phyloP scores from a whole-genome alignment of 1,139 yeast genomes.

The Zhuliangozyma blackwelliae region DNA sequence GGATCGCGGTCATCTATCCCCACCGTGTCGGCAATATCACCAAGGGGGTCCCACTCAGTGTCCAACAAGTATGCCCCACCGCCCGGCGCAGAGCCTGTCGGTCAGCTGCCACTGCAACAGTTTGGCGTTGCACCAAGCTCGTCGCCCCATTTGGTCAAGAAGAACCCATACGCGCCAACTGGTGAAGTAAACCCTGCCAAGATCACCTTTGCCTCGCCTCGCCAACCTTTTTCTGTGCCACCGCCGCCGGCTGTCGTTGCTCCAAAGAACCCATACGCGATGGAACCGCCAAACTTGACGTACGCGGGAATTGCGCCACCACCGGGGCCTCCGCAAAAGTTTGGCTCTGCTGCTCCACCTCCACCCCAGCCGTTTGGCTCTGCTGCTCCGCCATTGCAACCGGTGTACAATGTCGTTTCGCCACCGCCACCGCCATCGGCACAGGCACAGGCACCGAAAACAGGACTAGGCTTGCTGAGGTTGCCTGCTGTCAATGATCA shows the following conservation, averaged over 20 bases:
- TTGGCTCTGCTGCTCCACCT: constrained; percentile 12
- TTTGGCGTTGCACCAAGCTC: constrained; percentile 11
- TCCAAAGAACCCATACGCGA: constrained; percentile 42
- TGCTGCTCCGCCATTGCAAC: constrained; percentile 7
- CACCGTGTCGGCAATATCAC: constrained; percentile 19
- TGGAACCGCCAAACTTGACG: constrained; percentile 21
- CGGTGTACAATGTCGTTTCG: constrained; percentile 12
- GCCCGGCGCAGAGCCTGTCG: constrained; percentile 14
- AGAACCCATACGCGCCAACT: constrained; percentile 34
- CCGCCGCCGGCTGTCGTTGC: constrained; percentile 11
- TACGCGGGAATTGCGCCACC: constrained; percentile 13
- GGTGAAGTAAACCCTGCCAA: constrained; percentile 16
- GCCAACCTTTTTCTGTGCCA: constrained; percentile 10
- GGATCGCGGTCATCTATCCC: constrained; percentile 23
- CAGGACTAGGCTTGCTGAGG: no score
- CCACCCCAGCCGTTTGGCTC: constrained; percentile 13
- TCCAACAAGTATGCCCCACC: constrained; percentile 41
- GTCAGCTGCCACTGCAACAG: constrained; percentile 1
- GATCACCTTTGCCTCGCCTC: constrained; percentile 16
- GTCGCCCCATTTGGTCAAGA: constrained; percentile 20
- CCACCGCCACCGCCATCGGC: constrained; percentile 14
- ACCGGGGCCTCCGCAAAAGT: constrained; percentile 9
- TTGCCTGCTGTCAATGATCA: constrained; percentile 6
- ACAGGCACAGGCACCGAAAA: constrained; percentile 7
- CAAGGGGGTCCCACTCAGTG: constrained; percentile 18